These are phyloP conservation scores for Fagus crenata DNA, from an alignment of 306 rosid species.

Conservation along the genomic window DNA sequence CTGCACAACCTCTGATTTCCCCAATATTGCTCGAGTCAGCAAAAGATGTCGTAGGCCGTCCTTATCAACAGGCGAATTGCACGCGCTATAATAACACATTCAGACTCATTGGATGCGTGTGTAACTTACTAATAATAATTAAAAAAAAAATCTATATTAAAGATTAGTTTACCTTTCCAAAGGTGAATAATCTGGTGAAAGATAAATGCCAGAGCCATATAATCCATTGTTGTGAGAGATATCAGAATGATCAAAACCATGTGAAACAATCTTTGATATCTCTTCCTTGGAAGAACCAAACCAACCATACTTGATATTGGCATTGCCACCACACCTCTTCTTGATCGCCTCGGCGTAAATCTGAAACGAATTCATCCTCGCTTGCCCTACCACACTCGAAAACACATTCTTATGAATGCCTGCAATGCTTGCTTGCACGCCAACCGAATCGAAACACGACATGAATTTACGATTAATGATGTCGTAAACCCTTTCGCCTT, in stretches of 20 bases:
- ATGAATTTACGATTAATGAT: constrained; percentile 45
- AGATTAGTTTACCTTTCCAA: constrained; percentile 46
- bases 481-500: constrained; percentile 46
- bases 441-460: constrained; percentile 39
- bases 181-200: constrained; percentile 62
- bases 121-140: neutral
- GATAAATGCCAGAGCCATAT: constrained; percentile 50
- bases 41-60: constrained; percentile 67
- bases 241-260: constrained; percentile 59
- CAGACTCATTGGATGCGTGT: too few relatives aligned
- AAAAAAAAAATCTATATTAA: neutral
- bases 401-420: constrained; percentile 42
- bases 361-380: constrained; percentile 61
- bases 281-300: constrained; percentile 54
- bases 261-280: constrained; percentile 44
- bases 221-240: constrained; percentile 28
- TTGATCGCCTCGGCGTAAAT: constrained; percentile 51
- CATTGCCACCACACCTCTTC: constrained; percentile 48
- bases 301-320: constrained; percentile 75
- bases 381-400: constrained; percentile 41
- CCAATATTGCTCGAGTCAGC: constrained; percentile 80
- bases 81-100: constrained; percentile 41
- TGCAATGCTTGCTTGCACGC: constrained; percentile 32
- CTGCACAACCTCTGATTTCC: constrained; percentile 59
- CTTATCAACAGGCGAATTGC: constrained; percentile 41